Evolutionary conservation across 306 rosid genomes (phyloP).

Genomic region (Elaeagnus macrophylla): DNA sequence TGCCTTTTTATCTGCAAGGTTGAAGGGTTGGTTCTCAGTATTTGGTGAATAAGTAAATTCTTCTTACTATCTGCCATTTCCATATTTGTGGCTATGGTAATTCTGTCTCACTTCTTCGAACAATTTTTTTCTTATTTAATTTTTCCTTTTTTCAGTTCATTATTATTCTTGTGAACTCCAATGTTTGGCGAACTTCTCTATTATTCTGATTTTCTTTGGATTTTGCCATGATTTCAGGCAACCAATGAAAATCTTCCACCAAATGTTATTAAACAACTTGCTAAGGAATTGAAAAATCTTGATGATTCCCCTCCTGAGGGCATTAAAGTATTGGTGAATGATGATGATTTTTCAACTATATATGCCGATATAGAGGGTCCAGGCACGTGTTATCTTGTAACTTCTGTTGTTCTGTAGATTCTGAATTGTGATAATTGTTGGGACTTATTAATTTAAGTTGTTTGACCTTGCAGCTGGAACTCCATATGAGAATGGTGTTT

Average conservation of each 20-base stretch:
- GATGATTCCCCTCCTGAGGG: slow-evolving; percentile 98
- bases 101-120: slow-evolving; percentile 5
- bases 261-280: slow-evolving; percentile 91
- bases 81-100: slow-evolving; percentile 44
- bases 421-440: slow-evolving; percentile 4
- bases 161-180: background rate
- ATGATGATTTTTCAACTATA: slow-evolving; percentile 84
- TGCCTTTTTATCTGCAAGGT: slow-evolving; percentile 12
- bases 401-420: background rate
- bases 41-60: slow-evolving; percentile 18
- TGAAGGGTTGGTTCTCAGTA: slow-evolving; percentile 15
- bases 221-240: slow-evolving; percentile 48
- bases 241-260: slow-evolving; percentile 98
- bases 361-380: slow-evolving; percentile 96
- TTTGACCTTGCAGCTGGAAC: slow-evolving; percentile 73
- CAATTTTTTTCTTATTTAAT: background rate
- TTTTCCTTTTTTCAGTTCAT: background rate
- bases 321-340: slow-evolving; percentile 81
- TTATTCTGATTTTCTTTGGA: background rate
- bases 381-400: slow-evolving; percentile 38
- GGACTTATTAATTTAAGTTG: slow-evolving; percentile 13
- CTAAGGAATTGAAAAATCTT: slow-evolving; percentile 91
- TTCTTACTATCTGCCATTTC: slow-evolving; percentile 24
- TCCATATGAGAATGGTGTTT: slow-evolving; percentile 92
- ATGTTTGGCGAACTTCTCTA: too few relatives aligned